Evolutionary conservation across 2,329 filamentous ascomycete species (phyloP).

Genomic region (Coniochaeta sp.): DNA sequence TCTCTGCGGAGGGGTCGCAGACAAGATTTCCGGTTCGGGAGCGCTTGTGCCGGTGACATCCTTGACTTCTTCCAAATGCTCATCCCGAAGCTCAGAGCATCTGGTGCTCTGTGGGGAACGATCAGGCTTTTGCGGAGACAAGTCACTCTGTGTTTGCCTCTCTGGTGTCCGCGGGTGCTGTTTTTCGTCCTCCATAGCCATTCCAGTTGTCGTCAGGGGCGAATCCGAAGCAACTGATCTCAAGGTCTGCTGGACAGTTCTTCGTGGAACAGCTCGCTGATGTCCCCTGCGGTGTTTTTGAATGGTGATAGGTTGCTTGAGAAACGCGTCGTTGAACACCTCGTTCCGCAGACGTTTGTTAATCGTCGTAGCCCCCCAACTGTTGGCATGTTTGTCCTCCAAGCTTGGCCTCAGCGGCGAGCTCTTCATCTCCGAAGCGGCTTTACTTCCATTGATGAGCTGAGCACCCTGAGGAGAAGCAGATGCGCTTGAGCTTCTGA

Average conservation of each 20-base stretch:
- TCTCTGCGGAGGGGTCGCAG: constrained; percentile 31
- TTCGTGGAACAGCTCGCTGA: constrained; percentile 31
- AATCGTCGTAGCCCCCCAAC: constrained; percentile 87
- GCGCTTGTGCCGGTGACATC: constrained; percentile 59
- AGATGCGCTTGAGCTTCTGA: constrained; percentile 29
- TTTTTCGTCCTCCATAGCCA: background rate
- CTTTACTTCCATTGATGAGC: background rate
- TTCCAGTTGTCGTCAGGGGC: background rate
- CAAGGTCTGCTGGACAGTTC: constrained; percentile 44
- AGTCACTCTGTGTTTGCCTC: background rate
- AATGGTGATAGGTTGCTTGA: constrained; percentile 74
- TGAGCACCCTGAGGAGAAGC: constrained; percentile 19
- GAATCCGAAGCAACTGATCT: constrained; percentile 20
- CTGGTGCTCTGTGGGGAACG: constrained; percentile 7
- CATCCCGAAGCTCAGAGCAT: constrained; percentile 14
- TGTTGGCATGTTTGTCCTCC: constrained; percentile 52
- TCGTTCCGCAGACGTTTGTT: constrained; percentile 85
- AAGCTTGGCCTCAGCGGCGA: constrained; percentile 30
- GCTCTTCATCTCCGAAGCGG: background rate
- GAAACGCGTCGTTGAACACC: constrained; percentile 86
- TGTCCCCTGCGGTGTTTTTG: constrained; percentile 69
- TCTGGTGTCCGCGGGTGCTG: too few species aligned
- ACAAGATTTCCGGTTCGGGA: constrained; percentile 52
- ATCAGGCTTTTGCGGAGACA: constrained; percentile 1
- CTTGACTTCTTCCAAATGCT: constrained; percentile 32